Conservation (phyloP, 352 stramenopile species). For the Pythium chondricola region DNA sequence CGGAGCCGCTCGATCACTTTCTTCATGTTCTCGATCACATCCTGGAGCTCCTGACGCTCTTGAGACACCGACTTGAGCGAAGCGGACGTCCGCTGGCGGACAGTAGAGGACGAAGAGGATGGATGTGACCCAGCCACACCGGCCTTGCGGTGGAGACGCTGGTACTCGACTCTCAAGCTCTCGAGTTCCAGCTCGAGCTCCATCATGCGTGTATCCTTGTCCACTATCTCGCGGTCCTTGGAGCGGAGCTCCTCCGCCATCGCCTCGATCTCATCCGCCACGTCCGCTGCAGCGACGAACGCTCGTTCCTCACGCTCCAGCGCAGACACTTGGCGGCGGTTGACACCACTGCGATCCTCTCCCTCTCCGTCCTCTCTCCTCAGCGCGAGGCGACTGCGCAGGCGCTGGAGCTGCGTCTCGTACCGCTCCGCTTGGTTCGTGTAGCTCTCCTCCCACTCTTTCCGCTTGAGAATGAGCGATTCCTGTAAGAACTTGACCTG, state of each 20-base stretch:
- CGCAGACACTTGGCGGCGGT: conserved; percentile 1
- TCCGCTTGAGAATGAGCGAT: conserved; percentile 50
- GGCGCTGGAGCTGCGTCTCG: conserved; percentile 40
- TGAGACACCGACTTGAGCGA: conserved; percentile 12
- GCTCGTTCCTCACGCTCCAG: conserved; percentile 43
- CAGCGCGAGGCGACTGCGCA: conserved; percentile 36
- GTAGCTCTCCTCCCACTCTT: conserved; percentile 54
- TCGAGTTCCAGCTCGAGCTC: conserved; percentile 68
- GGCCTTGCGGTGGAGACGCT: conserved; percentile 40
- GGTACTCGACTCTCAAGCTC: conserved; percentile 54
- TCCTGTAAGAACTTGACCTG: conserved; percentile 60
- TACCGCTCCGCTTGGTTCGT: conserved; percentile 46
- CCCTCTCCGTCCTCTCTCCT: conserved; percentile 16
- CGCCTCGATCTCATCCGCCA: conserved; percentile 35
- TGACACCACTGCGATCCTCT: background rate
- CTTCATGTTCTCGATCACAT: conserved; percentile 81
- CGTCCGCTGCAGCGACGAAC: conserved; percentile 36
- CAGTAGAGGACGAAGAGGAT: no score
- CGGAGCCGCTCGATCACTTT: conserved; percentile 75
- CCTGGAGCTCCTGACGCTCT: conserved; percentile 58
- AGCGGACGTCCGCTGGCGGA: background rate
- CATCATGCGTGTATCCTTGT: conserved; percentile 58
- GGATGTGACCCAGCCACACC: background rate
- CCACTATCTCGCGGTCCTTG: conserved; percentile 44
- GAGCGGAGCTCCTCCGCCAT: conserved; percentile 38